A percentile compares a stretch with the other conserved stretches of the same genome.
These are phyloP conservation scores for Canna indica DNA, from an alignment of 176 grass and related monocot genomes.

Conservation along the genomic window DNA sequence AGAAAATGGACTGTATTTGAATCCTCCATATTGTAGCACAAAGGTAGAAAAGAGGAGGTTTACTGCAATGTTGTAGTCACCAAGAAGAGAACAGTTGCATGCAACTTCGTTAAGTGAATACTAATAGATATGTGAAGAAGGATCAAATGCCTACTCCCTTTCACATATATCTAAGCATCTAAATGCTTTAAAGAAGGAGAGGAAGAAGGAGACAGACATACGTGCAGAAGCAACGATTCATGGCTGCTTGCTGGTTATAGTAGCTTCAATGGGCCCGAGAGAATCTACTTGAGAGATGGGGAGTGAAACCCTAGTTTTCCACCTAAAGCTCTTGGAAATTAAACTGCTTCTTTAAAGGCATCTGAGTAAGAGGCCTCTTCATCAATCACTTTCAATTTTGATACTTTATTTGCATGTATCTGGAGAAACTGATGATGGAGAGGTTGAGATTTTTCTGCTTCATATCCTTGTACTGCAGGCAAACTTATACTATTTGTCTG, in stretches of 20 bases:
- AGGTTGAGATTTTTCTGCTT: neutral
- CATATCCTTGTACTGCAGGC: neutral
- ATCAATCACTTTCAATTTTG: neutral
- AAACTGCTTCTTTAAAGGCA: neutral
- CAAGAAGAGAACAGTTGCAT: too few species aligned
- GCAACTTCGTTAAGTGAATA: too few species aligned
- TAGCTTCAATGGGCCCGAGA: neutral
- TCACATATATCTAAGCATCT: too few species aligned
- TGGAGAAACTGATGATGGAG: neutral
- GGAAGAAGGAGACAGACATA: too few species aligned
- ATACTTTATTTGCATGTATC: neutral
- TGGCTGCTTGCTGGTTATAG: neutral
- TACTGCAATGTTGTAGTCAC: too few species aligned
- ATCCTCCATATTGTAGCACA: too few species aligned
- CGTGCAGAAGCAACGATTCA: too few species aligned
- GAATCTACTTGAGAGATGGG: slow-evolving; percentile 1
- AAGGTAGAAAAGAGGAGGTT: too few species aligned
- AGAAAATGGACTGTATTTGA: too few species aligned
- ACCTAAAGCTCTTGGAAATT: neutral
- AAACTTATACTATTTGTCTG: neutral
- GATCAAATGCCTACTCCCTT: too few species aligned
- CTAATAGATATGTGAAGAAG: too few species aligned
- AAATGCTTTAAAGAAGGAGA: too few species aligned
- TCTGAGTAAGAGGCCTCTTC: neutral
- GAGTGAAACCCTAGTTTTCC: neutral